These are phyloP conservation scores for Floccularia luteovirens DNA, from an alignment of 768 basidiomycete species.

Conservation along the genomic window DNA sequence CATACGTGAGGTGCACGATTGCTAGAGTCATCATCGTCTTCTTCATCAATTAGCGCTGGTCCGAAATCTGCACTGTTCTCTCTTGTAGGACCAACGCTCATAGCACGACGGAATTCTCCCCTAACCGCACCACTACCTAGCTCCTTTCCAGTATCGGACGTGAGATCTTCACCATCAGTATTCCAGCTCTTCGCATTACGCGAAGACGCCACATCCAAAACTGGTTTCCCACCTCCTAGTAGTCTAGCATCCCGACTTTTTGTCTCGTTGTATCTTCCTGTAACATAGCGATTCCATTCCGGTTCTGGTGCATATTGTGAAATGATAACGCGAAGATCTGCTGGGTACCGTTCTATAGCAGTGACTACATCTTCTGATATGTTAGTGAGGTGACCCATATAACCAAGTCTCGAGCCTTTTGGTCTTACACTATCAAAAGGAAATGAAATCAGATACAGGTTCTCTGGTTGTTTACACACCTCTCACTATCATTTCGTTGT, in stretches of 20 bases:
- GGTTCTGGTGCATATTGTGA: slow-evolving; percentile 63
- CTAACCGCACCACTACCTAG: slow-evolving; percentile 21
- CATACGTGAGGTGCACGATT: slow-evolving; percentile 33
- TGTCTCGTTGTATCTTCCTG: slow-evolving; percentile 78
- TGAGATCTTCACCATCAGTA: slow-evolving; percentile 57
- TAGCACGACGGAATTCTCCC: slow-evolving; percentile 54
- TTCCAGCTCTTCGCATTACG: slow-evolving; percentile 43
- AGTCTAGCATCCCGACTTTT: slow-evolving; percentile 73
- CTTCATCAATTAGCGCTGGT: slow-evolving; percentile 36
- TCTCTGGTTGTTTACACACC: slow-evolving; percentile 33
- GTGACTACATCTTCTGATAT: slow-evolving; percentile 93
- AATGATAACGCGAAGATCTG: slow-evolving; percentile 62
- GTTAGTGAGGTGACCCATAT: slow-evolving; percentile 95
- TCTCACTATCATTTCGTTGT: slow-evolving; percentile 66
- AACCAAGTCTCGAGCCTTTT: slow-evolving; percentile 78
- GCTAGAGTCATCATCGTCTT: slow-evolving; percentile 16
- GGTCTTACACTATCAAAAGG: slow-evolving; percentile 46
- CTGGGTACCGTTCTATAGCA: slow-evolving; percentile 82
- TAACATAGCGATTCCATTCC: slow-evolving; percentile 87
- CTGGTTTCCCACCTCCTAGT: slow-evolving; percentile 83
- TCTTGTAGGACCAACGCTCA: slow-evolving; percentile 30
- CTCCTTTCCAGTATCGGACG: slow-evolving; percentile 9
- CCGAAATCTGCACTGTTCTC: slow-evolving; percentile 65
- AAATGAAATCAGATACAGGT: slow-evolving; percentile 2
- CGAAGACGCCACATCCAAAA: slow-evolving; percentile 27